Evolutionary conservation across 768 basidiomycete species (phyloP), one percentile per base, ranked within the genome.

Genomic region (Amanita polypyramis): DNA sequence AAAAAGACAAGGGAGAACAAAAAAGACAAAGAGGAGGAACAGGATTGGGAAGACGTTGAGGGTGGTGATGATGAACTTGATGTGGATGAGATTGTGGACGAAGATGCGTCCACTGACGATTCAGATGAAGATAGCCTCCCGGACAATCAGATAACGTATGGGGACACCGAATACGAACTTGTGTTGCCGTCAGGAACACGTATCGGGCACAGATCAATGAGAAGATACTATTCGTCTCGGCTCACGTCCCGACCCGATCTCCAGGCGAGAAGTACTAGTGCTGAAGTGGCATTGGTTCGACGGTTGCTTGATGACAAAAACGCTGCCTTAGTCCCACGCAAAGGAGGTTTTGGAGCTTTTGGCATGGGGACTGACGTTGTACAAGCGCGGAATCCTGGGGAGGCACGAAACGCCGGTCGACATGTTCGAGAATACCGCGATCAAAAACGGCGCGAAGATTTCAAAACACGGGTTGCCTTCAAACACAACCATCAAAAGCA

Each of bases 371-470:
- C 76, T 6, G 78, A 90, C 27, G 85, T 93, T 8, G 76, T 97
- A 52, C 89, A 84, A 62, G 95, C 92, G 17, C 74, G 91, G 44
- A 98, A 98, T 68, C 75, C 75, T n/a, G 96, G 96, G 2, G 95
- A 98, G 67, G 96, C 96, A 11, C 77, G 77, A 54, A 85, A 97
- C 63, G 95, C 95, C 17, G 90, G 84, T 11, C 75, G 89, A 39
- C 89, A 94, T 64, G 76, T 89, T 1, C 72, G 80, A 47, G 85
- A 92, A 58, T 87, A 85, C 68, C 73, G 85, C 52, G 94, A 96
- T 60, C 80, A 86, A 60, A 77, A 70, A 56, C 71, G 79, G 43
- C 75, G 77, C 51, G 86, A 95, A 59, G 77, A 84, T 30, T 92
- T 91, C 74, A 90, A 82, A 68, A 91, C 90, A 5, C 80, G 75